These are phyloP conservation scores for Fusarium metavorans DNA, from an alignment of 2,329 filamentous ascomycete genomes.

Conservation along the genomic window DNA sequence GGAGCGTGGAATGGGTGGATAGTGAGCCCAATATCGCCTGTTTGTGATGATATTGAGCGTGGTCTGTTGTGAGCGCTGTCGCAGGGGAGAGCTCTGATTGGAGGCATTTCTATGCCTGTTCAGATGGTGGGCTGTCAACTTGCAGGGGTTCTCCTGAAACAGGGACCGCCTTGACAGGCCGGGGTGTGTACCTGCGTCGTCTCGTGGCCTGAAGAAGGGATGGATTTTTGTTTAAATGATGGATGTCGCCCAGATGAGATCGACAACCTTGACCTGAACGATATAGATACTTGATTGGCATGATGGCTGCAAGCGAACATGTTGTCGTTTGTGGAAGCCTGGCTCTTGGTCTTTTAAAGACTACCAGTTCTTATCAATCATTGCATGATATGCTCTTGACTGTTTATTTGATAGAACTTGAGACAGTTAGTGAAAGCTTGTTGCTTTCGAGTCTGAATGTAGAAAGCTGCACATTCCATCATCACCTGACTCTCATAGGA, in stretches of 20 bases:
- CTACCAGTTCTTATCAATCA: neutral
- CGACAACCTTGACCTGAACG: neutral
- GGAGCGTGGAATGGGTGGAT: slow-evolving; percentile 15
- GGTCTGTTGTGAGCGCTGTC: neutral
- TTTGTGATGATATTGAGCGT: slow-evolving; percentile 9
- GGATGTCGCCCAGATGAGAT: neutral
- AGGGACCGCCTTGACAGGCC: neutral
- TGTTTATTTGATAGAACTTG: neutral
- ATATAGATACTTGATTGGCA: neutral
- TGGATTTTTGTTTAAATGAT: neutral
- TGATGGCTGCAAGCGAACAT: neutral
- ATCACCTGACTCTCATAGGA: neutral
- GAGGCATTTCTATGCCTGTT: slow-evolving; percentile 16
- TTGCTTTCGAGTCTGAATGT: neutral
- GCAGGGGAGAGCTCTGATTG: slow-evolving; percentile 7
- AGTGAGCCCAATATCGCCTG: slow-evolving; percentile 15
- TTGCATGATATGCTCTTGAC: neutral
- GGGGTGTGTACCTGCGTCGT: neutral
- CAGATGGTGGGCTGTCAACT: neutral
- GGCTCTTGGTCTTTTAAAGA: neutral
- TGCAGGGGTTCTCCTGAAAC: slow-evolving; percentile 18
- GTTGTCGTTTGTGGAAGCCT: neutral
- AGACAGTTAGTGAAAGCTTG: neutral
- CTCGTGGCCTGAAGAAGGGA: neutral
- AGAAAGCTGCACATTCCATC: neutral